A percentile compares a stretch with the other conserved stretches of the same genome.
phyloP scores from a whole-genome alignment of 805 yeast genomes.

The Maudiozyma pseudohumilis region DNA sequence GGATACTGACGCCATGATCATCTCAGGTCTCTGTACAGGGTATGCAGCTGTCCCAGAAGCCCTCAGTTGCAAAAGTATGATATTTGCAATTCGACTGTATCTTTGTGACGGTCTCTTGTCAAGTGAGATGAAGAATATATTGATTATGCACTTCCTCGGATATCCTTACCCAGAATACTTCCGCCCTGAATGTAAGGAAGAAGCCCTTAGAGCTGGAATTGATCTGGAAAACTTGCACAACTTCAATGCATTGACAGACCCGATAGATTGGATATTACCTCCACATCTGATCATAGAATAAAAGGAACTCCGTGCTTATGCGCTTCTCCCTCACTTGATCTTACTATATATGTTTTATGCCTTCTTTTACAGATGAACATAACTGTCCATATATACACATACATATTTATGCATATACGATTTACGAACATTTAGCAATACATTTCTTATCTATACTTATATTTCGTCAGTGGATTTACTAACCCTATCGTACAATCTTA shows the following conservation, averaged over 20 bases:
- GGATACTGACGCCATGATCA: conserved; percentile 17
- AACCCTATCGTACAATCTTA: conserved; percentile 7
- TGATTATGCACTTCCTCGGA: conserved; percentile 24
- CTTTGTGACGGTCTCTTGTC: conserved; percentile 12
- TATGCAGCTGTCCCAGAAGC: conserved; percentile 25
- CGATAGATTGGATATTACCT: conserved; percentile 16
- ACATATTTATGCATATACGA: not conserved
- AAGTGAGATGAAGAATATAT: conserved; percentile 13
- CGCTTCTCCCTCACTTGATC: too few species aligned
- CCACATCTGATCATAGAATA: conserved; percentile 1
- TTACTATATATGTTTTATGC: too few species aligned
- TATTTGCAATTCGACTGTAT: conserved; percentile 22
- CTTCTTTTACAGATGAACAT: too few species aligned
- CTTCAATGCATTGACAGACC: conserved; percentile 14
- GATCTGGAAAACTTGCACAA: conserved; percentile 8
- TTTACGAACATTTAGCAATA: not conserved
- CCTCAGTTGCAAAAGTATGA: conserved; percentile 23
- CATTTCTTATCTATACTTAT: not conserved
- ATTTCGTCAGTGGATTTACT: not conserved
- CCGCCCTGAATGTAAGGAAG: conserved; percentile 11
- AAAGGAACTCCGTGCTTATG: too few species aligned
- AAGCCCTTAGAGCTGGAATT: conserved; percentile 15
- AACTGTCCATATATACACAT: not conserved
- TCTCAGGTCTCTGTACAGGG: conserved; percentile 28
- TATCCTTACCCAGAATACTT: conserved; percentile 18